phyloP scores from a whole-genome alignment of 2,329 filamentous ascomycete genomes.

The Laburnicola sp. region DNA sequence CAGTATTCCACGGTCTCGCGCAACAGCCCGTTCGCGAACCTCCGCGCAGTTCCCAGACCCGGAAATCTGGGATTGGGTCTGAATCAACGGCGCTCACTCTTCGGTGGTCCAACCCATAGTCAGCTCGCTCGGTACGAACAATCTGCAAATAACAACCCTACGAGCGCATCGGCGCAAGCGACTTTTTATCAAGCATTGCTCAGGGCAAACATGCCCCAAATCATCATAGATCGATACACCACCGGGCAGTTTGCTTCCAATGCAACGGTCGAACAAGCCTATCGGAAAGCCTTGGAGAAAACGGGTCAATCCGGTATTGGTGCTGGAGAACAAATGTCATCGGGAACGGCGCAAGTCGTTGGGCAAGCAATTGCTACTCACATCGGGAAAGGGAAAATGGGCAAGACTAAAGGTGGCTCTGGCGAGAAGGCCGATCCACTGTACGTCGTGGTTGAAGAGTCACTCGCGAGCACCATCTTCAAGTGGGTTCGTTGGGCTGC shows the following conservation, averaged over 20 bases:
- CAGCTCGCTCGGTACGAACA: slow-evolving; percentile 84
- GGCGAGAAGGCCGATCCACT: slow-evolving; percentile 83
- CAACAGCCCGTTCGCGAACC: slow-evolving; percentile 36
- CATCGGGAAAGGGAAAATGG: slow-evolving; percentile 67
- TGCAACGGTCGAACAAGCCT: slow-evolving; percentile 73
- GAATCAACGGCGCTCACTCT: slow-evolving; percentile 50
- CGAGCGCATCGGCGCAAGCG: slow-evolving; percentile 84
- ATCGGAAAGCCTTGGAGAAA: slow-evolving; percentile 71
- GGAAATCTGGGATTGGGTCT: slow-evolving; percentile 45
- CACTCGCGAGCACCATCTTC: slow-evolving; percentile 75
- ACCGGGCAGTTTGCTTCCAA: slow-evolving; percentile 84
- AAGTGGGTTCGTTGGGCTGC: slow-evolving; percentile 88
- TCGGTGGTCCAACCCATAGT: slow-evolving; percentile 55
- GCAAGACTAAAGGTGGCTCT: slow-evolving; percentile 59
- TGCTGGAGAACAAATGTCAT: slow-evolving; percentile 49
- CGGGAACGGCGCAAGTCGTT: slow-evolving; percentile 73
- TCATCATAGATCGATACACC: slow-evolving; percentile 87
- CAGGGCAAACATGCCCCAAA: slow-evolving; percentile 89
- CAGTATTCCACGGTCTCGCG: slow-evolving; percentile 48
- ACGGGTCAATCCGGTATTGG: slow-evolving; percentile 54
- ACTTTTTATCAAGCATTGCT: slow-evolving; percentile 91
- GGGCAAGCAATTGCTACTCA: slow-evolving; percentile 80
- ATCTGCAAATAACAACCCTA: slow-evolving; percentile 88
- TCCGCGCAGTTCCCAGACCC: slow-evolving; percentile 34
- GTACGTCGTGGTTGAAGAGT: slow-evolving; percentile 94